phyloP scores from a whole-genome alignment of 192 early-diverging fungal species.

The Chytriomyces sp. region DNA sequence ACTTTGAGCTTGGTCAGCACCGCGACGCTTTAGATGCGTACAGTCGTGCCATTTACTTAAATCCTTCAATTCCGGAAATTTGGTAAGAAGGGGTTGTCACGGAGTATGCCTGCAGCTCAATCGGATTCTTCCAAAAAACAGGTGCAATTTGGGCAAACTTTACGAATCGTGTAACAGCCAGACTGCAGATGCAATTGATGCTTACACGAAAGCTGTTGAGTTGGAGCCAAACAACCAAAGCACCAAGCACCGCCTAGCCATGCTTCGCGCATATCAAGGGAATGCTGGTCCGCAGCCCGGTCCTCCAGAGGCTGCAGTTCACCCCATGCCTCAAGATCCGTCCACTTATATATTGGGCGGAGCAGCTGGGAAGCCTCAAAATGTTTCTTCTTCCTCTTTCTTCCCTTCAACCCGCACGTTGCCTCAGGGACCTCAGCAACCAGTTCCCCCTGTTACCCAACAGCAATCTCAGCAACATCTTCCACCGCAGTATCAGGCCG shows the following conservation, averaged over 20 bases:
- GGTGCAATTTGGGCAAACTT: conserved; percentile 88
- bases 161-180: conserved; percentile 99
- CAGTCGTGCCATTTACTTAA: conserved; percentile 89
- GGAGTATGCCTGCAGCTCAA: not conserved
- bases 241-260: conserved; percentile 76
- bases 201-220: conserved; percentile 90
- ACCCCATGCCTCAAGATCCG: conserved; percentile 24
- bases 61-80: conserved; percentile 93
- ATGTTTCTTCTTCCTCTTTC: not conserved
- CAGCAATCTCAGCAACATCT: conserved; percentile 6
- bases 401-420: conserved; percentile 1
- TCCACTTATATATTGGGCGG: conserved; percentile 8
- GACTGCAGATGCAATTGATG: conserved; percentile 93
- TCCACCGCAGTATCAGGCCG: not conserved
- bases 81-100: conserved; percentile 64
- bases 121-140: not conserved
- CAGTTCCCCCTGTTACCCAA: not conserved
- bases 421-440: not conserved
- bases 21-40: conserved; percentile 97
- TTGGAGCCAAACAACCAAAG: conserved; percentile 86
- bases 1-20: conserved; percentile 96
- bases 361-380: conserved; percentile 6
- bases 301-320: conserved; percentile 22
- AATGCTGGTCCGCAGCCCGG: conserved; percentile 27
- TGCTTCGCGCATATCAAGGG: conserved; percentile 44